Base-by-base conservation (phyloP, 192 early-diverging fungal genomes). In the Geosiphon pyriformis region DNA sequence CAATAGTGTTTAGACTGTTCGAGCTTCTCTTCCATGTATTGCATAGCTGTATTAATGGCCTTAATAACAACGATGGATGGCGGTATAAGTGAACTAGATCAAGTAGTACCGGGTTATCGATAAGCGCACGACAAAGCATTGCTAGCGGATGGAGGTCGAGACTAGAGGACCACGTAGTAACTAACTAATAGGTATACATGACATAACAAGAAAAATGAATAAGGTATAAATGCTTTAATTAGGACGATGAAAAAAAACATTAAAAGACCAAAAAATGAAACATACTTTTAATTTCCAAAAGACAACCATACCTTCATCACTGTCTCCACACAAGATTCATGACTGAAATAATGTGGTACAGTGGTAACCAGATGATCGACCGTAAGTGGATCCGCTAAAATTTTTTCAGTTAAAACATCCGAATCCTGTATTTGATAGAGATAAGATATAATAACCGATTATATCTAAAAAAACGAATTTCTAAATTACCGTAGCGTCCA, bases 81-180 rank as follows among this genome's bases (percentile, higher is more conserved):
- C 34, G 31, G 47, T 66, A 66, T 37, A 66, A 46, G 46, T 56
- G 54, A 56, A 66, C 52, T n/a, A 56, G 33, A 56, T 66, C 54
- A 34, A 66, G 64, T 10, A 66, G 27, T 20, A 23, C 22, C 37
- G 54, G 23, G 31, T 29, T 42, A 11, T 56, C 35, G 12, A 27
- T 35, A 46, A 66, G 32, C 25, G 35, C 22, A 0, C 27, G 51
- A 55, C 64, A 66, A 26, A 66, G 53, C 20, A 37, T 66, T 26
- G 52, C 52, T 29, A 66, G 47, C n/a, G 35, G 64, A 46, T 25
- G 11, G 10, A 66, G 10, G 31, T 53, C 33, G 7, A 4, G 2
- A 26, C 42, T 46, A n/a, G 22, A 7, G 34, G 52, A 7, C 64
- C 64, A 66, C 34, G n/a, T 34, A 37, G 52, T 55, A 18, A 56